phyloP scores from a whole-genome alignment of 129 eudicot genomes.

The Lactuca saligna region DNA sequence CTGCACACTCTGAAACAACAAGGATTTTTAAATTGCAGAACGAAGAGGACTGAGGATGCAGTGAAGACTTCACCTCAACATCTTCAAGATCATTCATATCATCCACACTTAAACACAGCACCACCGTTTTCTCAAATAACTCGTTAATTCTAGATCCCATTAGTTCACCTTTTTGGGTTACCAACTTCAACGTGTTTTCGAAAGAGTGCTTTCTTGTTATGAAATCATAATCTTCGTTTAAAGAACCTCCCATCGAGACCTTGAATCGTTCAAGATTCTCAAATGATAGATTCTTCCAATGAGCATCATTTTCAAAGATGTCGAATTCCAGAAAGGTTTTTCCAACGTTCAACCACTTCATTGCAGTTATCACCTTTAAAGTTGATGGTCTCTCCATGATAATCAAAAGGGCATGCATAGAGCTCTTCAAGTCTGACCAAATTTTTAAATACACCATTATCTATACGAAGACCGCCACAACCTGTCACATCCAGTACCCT shows the following conservation, averaged over 20 bases:
- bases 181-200: not conserved
- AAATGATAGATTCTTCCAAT: not conserved
- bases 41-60: not conserved
- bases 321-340: constrained; percentile 1
- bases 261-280: not conserved
- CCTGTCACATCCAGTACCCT: not conserved
- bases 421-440: not conserved
- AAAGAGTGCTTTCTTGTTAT: not conserved
- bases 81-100: constrained; percentile 1
- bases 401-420: too few species aligned
- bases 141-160: not conserved
- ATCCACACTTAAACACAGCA: not conserved
- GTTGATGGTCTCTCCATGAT: not conserved
- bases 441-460: constrained; percentile 1
- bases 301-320: not conserved
- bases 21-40: constrained; percentile 11
- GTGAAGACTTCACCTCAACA: not conserved
- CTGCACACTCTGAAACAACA: not conserved
- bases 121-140: not conserved
- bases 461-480: not conserved
- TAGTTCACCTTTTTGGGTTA: not conserved
- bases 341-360: not conserved
- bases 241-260: not conserved
- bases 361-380: not conserved
- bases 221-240: not conserved